Conservation (phyloP, 1,284 basidiomycete species). For the Ustilago nuda region DNA sequence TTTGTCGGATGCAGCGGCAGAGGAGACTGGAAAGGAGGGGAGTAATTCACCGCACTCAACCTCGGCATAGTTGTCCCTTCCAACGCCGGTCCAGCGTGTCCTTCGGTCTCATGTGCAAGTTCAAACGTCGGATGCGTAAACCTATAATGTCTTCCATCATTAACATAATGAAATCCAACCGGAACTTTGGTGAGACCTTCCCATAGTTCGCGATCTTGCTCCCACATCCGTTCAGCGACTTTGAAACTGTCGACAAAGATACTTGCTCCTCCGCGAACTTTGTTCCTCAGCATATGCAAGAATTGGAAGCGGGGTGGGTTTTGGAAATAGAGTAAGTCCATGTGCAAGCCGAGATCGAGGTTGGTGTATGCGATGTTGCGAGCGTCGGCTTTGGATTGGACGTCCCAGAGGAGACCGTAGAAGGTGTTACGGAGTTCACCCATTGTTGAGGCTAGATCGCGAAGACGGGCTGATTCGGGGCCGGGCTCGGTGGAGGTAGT, state of each 20-base stretch:
- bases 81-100: constrained; percentile 44
- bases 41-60: constrained; percentile 79
- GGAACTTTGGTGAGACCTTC: constrained; percentile 76
- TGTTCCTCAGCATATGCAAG: constrained; percentile 81
- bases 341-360: constrained; percentile 87
- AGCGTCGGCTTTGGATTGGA: constrained; percentile 77
- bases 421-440: constrained; percentile 87
- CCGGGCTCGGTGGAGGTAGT: constrained; percentile 61
- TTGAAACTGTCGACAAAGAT: constrained; percentile 87
- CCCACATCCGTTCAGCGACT: constrained; percentile 76
- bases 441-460: constrained; percentile 69
- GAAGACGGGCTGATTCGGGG: constrained; percentile 38
- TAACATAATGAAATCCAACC: constrained; percentile 90
- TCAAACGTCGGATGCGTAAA: constrained; percentile 84
- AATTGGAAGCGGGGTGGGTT: constrained; percentile 88
- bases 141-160: constrained; percentile 87
- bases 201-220: constrained; percentile 74
- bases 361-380: constrained; percentile 96
- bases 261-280: constrained; percentile 83
- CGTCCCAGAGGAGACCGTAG: constrained; percentile 91
- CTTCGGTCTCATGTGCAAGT: constrained; percentile 70
- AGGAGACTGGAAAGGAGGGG: constrained; percentile 93
- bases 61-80: constrained; percentile 56
- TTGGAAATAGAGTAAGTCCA: constrained; percentile 75
- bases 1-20: constrained; percentile 61